These are phyloP conservation scores for Rubia peregrina DNA, from an alignment of 305 asterid species.

Conservation along the genomic window DNA sequence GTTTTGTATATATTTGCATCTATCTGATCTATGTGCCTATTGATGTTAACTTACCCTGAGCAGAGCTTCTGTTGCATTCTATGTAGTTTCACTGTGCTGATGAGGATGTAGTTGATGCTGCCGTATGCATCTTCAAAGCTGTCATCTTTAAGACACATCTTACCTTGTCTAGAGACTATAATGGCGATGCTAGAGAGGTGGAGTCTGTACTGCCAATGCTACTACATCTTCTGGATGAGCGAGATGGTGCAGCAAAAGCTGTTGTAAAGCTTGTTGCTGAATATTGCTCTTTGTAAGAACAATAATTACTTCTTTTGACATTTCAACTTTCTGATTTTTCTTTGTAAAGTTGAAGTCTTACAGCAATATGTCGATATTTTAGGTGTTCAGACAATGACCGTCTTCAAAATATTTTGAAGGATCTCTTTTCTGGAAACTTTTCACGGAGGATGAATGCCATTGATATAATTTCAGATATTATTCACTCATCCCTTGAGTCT, in stretches of 20 bases:
- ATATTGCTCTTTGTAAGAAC: constrained; percentile 62
- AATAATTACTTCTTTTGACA: constrained; percentile 13
- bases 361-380: constrained; percentile 25
- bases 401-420: constrained; percentile 58
- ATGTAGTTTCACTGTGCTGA: constrained; percentile 59
- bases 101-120: constrained; percentile 69
- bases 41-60: neutral
- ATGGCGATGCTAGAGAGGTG: constrained; percentile 42
- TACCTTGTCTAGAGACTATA: constrained; percentile 35
- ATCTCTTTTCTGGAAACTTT: constrained; percentile 39
- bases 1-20: neutral
- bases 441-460: constrained; percentile 72
- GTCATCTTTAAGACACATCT: constrained; percentile 50
- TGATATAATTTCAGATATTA: constrained; percentile 60
- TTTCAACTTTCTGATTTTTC: constrained; percentile 13
- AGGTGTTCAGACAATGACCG: constrained; percentile 59
- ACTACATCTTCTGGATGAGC: constrained; percentile 70
- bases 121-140: constrained; percentile 64
- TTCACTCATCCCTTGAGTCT: constrained; percentile 47
- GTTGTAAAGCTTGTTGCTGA: constrained; percentile 75
- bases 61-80: constrained; percentile 21
- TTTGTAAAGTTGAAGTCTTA: constrained; percentile 21
- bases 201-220: constrained; percentile 54
- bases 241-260: constrained; percentile 82
- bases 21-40: neutral